Base-by-base conservation (phyloP, 2,329 filamentous ascomycete genomes). In the Microdochium bolleyi region DNA sequence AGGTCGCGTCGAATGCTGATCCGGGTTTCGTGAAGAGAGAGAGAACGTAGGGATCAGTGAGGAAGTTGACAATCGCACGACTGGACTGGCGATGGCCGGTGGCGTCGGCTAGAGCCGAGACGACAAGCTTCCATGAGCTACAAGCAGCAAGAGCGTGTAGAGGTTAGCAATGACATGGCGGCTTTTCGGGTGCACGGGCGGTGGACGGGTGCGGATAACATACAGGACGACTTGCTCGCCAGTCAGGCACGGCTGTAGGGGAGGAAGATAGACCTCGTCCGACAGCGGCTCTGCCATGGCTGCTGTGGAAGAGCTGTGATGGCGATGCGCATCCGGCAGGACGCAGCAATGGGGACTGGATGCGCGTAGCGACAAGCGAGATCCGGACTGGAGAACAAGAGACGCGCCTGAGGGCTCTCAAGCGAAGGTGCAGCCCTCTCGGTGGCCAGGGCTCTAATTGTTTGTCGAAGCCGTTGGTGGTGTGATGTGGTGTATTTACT, bases 211-310 rank as follows among this genome's bases (percentile, higher is more conserved):
- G 3, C 52, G 51, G 48, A 52, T 51, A 56, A 77, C 85, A 68
- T 79, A 95, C 88, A 96, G 79, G 64, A 96, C 77, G 66, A 87
- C 80, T 64, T 82, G 81, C 69, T 92, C 85, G 72, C 89, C 89
- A 62, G 82, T 85, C 64, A 97, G 79, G 73, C 89, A 95, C 67
- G 88, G 84, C 71, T 90, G 87, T 70, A 96, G 78, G 65, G 90
- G 83, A 65, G 92, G 89, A 64, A 95, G 88, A 73, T 92, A 94
- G 68, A 80, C 77, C 65, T 76, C 75, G 73, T 87, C 85, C 64
- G 82, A 79, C 66, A 82, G 74, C 71, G 84, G 79, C 75, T 66
- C 64, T 61, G 84, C 86, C 87, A 90, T 91, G 75, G 72, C 76
- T 74, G 69, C 73, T 46, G 21, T 46, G 3, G 41, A 19, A 69